A percentile compares a stretch with the other conserved stretches of the same genome.
phyloP scores from a whole-genome alignment of 148 eudicot genomes.

The Vaccinium corymbosum region DNA sequence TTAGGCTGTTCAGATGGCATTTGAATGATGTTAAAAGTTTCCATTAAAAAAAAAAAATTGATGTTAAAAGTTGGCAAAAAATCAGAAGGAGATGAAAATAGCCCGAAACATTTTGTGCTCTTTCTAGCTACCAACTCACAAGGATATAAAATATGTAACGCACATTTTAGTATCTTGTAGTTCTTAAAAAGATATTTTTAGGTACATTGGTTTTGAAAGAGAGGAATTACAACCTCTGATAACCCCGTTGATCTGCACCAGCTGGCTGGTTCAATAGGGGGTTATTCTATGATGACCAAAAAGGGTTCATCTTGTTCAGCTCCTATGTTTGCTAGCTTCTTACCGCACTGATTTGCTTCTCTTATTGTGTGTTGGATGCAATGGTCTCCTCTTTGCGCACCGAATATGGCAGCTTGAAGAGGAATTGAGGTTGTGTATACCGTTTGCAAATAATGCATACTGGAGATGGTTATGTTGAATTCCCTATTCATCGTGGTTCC shows the following conservation, averaged over 20 bases:
- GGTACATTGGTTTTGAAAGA: not conserved
- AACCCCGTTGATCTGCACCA: not conserved
- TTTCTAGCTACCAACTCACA: not conserved
- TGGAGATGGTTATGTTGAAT: not conserved
- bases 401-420: too few relatives aligned
- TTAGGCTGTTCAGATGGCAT: not conserved
- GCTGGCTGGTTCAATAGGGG: too few relatives aligned
- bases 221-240: not conserved
- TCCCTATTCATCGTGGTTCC: not conserved
- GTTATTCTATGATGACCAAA: too few relatives aligned
- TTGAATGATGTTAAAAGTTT: not conserved
- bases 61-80: too few relatives aligned
- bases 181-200: not conserved
- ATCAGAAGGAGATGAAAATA: not conserved
- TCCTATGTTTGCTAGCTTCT: not conserved
- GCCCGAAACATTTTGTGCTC: not conserved
- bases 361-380: not conserved
- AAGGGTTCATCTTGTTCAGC: not conserved
- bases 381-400: not conserved
- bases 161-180: not conserved
- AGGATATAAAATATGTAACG: not conserved
- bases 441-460: not conserved
- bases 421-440: not conserved
- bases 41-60: not conserved
- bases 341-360: not conserved